Base-by-base conservation (phyloP, 2,329 filamentous ascomycete genomes). In the Talaromyces piceae region DNA sequence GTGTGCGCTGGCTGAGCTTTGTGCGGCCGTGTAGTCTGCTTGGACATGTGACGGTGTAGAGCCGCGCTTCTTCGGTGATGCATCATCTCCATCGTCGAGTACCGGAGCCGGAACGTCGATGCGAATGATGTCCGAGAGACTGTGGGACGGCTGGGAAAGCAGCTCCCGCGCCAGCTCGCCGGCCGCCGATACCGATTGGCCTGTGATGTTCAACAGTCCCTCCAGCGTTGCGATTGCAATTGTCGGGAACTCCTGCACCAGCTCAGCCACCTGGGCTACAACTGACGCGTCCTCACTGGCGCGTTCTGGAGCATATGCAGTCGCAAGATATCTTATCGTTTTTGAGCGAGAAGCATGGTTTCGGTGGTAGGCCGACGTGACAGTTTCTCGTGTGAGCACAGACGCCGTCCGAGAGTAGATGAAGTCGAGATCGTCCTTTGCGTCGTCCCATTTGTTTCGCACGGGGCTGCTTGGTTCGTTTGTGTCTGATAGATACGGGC, bases 151-250 rank as follows among this genome's bases (percentile, higher is more conserved):
- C 23, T 64, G 67, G 5, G 68, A 61, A 3, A 73, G 66, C 55
- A 85, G 71, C 2, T 73, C 76, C 55, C 74, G 73, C 7, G 82
- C 80, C 20, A 87, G 65, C 47, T 85, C 82, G 54, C 77, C 76
- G 2, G 82, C 81, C 12, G 78, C 75, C 12, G 73, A 73, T 0
- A 75, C 75, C 2, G 80, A 81, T 16, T 80, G 79, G 31, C 78
- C 67, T 1, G 82, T 78, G 16, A 86, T 67, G 13, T 70, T 72
- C 16, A 85, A 69, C 13, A 86, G 64, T 1, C 78, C 75, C 12
- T 74, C 67, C 3, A 81, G 66, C 33, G 78, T 73, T 0, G 71
- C 61, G 1, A 69, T 59, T 1, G 76, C 63, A 9, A 86, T 66
- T 8, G 67, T 68, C 1, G 78, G 73, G 57, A 83, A 85, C 11